Evolutionary conservation across 768 basidiomycete genomes (phyloP).

Genomic region (Rhodotorula toruloides): DNA sequence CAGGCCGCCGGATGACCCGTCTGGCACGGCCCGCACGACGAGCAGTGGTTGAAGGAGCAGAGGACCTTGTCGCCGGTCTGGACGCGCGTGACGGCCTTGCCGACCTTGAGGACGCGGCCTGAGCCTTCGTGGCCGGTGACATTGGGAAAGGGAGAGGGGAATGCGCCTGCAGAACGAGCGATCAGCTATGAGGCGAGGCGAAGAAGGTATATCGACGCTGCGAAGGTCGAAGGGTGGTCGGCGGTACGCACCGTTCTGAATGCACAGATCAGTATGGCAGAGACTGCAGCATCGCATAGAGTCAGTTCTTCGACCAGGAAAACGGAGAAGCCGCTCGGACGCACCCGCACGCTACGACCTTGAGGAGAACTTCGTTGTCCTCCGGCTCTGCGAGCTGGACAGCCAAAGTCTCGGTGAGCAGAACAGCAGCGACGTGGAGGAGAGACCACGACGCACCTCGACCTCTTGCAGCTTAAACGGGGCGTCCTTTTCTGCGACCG

Average conservation of each 20-base stretch:
- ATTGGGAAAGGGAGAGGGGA: constrained; percentile 1
- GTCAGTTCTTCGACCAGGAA: no score
- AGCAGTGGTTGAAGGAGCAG: constrained; percentile 27
- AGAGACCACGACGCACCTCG: no score
- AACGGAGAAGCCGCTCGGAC: neutral
- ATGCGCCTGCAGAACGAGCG: no score
- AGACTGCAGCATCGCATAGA: constrained; percentile 9
- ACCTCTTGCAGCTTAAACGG: constrained; percentile 15
- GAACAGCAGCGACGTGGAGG: no score
- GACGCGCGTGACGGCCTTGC: constrained; percentile 11
- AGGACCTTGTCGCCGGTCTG: constrained; percentile 21
- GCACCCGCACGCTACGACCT: constrained; percentile 20
- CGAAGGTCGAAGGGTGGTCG: no score
- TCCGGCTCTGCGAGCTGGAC: constrained; percentile 25
- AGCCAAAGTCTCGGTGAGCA: no score
- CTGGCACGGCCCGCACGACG: constrained; percentile 30
- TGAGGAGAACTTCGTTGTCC: constrained; percentile 35
- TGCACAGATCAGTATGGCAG: constrained; percentile 32
- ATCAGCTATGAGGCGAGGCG: no score
- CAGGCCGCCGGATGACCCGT: constrained; percentile 33
- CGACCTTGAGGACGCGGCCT: constrained; percentile 8
- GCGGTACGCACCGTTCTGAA: neutral
- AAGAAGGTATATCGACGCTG: no score
- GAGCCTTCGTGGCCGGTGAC: constrained; percentile 18
- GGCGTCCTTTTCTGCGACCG: constrained; percentile 15